These are phyloP conservation scores for Phytopythium oedochilum DNA, from an alignment of 352 stramenopile species.

Conservation along the genomic window DNA sequence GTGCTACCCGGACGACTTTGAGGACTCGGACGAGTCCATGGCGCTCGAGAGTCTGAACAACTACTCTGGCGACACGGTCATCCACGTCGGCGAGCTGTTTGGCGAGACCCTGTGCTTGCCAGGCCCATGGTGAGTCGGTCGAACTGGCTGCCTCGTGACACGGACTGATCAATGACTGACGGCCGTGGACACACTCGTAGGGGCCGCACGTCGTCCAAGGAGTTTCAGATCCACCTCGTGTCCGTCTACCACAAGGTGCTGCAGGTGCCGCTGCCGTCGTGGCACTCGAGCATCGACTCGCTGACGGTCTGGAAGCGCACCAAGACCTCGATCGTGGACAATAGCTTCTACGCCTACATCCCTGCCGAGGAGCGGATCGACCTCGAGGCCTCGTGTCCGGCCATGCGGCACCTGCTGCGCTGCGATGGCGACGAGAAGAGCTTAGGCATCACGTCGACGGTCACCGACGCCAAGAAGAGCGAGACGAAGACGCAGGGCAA, in stretches of 20 bases:
- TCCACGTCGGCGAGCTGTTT: conserved; percentile 94
- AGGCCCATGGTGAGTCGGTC: conserved; percentile 72
- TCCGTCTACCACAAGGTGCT: conserved; percentile 93
- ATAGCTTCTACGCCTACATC: conserved; percentile 73
- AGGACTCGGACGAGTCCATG: conserved; percentile 87
- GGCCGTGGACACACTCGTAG: too few species aligned
- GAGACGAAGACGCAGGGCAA: conserved; percentile 12
- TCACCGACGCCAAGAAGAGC: background rate
- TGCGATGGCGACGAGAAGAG: conserved; percentile 9
- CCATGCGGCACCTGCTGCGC: conserved; percentile 61
- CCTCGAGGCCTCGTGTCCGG: conserved; percentile 50
- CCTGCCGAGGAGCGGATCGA: conserved; percentile 70
- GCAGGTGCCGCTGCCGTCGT: conserved; percentile 87
- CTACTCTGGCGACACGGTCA: conserved; percentile 89
- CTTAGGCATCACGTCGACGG: background rate
- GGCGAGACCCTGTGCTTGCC: conserved; percentile 86
- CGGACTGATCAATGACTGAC: too few species aligned
- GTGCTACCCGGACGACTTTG: conserved; percentile 93
- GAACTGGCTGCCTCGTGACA: too few species aligned
- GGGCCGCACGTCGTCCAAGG: conserved; percentile 88
- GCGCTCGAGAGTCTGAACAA: conserved; percentile 86
- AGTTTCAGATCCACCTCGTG: conserved; percentile 90
- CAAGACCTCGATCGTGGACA: conserved; percentile 85
- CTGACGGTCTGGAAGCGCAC: conserved; percentile 94
- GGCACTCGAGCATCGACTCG: conserved; percentile 91